Conservation (phyloP, 352 stramenopile genomes). For the Phytopythium helicoides region DNA sequence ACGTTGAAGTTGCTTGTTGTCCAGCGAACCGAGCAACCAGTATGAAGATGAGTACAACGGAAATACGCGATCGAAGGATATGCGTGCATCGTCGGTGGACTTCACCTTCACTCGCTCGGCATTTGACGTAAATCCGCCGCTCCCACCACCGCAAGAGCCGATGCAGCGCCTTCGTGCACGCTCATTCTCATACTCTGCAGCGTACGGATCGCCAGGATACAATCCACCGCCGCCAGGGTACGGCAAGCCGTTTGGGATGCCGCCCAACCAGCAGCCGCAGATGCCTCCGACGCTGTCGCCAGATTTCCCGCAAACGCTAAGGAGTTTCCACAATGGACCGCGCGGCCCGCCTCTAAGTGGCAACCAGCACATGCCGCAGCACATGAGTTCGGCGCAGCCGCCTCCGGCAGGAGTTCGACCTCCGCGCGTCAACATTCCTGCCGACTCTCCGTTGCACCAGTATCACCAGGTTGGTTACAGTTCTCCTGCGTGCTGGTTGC, state of each 20-base stretch:
- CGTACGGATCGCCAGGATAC: constrained; percentile 50
- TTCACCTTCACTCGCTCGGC: constrained; percentile 54
- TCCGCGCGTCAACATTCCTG: constrained; percentile 65
- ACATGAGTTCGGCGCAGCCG: constrained; percentile 23
- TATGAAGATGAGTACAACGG: constrained; percentile 30
- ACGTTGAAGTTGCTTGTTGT: constrained; percentile 7
- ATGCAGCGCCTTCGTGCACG: constrained; percentile 65
- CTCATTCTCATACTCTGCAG: constrained; percentile 75
- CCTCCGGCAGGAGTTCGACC: constrained; percentile 39
- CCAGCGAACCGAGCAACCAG: constrained; percentile 33
- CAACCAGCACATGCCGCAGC: constrained; percentile 12
- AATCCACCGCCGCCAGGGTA: constrained; percentile 30
- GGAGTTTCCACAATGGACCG: constrained; percentile 42
- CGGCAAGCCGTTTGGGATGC: constrained; percentile 41
- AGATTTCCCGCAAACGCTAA: constrained; percentile 60
- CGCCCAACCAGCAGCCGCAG: constrained; percentile 42
- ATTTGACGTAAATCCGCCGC: constrained; percentile 51
- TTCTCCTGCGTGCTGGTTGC: constrained; percentile 5
- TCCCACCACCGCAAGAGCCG: constrained; percentile 64
- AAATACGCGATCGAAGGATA: constrained; percentile 55
- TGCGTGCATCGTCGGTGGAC: constrained; percentile 70
- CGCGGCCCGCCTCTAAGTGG: constrained; percentile 28
- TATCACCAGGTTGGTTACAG: constrained; percentile 42
- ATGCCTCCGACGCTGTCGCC: constrained; percentile 30
- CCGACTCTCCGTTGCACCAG: constrained; percentile 66